phyloP scores from a whole-genome alignment of 306 rosid species.

The Gleditsia sinensis region DNA sequence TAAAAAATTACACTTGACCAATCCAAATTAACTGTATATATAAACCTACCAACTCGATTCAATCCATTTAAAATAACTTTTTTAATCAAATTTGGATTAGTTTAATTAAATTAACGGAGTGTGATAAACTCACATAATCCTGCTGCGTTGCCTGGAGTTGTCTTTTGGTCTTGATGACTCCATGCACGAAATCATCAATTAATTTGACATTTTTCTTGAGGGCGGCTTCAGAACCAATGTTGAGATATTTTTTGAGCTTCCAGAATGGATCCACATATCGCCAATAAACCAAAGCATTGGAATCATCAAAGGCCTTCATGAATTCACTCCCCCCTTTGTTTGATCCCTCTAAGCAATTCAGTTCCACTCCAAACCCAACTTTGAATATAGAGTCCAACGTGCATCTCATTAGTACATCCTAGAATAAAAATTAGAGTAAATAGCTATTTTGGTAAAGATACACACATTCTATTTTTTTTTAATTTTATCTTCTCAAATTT shows the following conservation, averaged over 20 bases:
- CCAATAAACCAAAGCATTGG: constrained; percentile 60
- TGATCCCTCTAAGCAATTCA: constrained; percentile 71
- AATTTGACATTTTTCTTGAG: constrained; percentile 52
- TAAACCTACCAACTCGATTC: too few relatives aligned
- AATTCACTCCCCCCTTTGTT: constrained; percentile 58
- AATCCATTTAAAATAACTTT: too few relatives aligned
- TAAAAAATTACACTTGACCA: too few relatives aligned
- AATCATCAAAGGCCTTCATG: constrained; percentile 77
- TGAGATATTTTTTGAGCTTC: constrained; percentile 65
- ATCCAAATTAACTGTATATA: too few relatives aligned
- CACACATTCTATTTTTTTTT: neutral
- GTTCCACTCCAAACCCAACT: constrained; percentile 90
- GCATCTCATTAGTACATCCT: constrained; percentile 72
- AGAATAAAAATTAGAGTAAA: neutral
- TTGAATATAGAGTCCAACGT: constrained; percentile 79
- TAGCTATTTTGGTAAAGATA: neutral
- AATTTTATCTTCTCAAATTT: too few relatives aligned
- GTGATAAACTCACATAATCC: constrained; percentile 48
- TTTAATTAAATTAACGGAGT: too few relatives aligned
- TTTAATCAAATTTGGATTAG: too few relatives aligned
- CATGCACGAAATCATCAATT: constrained; percentile 54
- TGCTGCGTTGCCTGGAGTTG: constrained; percentile 33
- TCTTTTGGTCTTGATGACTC: constrained; percentile 54
- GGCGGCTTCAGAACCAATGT: constrained; percentile 65
- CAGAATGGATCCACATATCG: constrained; percentile 76